Evolutionary conservation across 176 grass and related monocot genomes (phyloP), one percentile per base, ranked within the genome.

Genomic region (Typha latifolia): DNA sequence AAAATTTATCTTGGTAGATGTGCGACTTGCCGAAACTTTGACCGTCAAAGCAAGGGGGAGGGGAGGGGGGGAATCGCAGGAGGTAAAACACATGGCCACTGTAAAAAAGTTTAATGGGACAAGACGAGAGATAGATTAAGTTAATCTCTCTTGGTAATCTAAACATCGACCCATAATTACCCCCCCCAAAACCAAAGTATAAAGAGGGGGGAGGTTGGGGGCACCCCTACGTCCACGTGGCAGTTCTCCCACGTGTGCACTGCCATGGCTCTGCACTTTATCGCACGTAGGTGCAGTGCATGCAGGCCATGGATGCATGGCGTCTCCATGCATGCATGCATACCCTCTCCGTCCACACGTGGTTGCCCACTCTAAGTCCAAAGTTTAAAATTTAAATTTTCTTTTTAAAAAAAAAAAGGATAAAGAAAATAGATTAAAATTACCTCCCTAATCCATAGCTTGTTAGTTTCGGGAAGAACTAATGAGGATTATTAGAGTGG

Each of bases 1-100:
- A 1, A 26, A 1, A 1, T 26, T 26, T 26, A 26, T 80, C 87
- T 90, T 59, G 83, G 83, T 84, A 77, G 68, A 64, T 75, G 87
- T 63, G 78, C 83, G 52, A 8, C 63, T 81, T 78, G 83, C 80
- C 71, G 74, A 75, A 83, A 81, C 77, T 90, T 90, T 90, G 87
- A 90, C 87, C 80, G 87, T 86, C 83, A 86, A 86, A 81, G 53
- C 32, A 49, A 37, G 7, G 24, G 24, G 24, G 24, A 26, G 24
- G 24, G 24, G 24, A 2, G 2, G 24, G 24, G 24, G 7, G 34
- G 7, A 10, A 29, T 29, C 27, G 27, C 27, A 1, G 37, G 37
- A 9, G 5, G 37, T 43, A 43, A 43, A 43, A 43, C 37, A 43
- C 37, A 43, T 43, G 37, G 37, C 37, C 37, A 43, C 37, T 43